Percentiles rank a stretch among this genome's conserved stretches.
Evolutionary conservation across 306 rosid genomes (phyloP).

Genomic region (Parietaria judaica): DNA sequence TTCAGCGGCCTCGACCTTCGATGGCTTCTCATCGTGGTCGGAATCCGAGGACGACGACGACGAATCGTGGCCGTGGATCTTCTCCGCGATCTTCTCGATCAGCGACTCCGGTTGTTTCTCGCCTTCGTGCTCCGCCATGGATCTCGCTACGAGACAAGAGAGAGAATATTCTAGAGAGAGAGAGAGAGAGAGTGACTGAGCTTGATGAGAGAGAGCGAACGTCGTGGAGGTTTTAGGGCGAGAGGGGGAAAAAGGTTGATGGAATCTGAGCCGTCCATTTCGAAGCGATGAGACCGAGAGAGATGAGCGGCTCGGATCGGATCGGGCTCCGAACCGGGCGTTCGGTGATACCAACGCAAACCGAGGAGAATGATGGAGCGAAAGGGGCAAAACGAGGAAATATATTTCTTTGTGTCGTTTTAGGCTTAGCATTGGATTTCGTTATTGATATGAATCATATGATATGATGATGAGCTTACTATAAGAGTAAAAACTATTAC

Average conservation of each 20-base stretch:
- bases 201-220: not conserved
- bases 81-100: slow-evolving; percentile 33
- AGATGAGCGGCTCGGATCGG: slow-evolving; percentile 7
- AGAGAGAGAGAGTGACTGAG: not conserved
- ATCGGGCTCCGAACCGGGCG: slow-evolving; percentile 12
- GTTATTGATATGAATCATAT: too few species aligned
- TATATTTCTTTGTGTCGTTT: not conserved
- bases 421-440: too few species aligned
- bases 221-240: slow-evolving; percentile 1
- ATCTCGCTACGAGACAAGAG: slow-evolving; percentile 8
- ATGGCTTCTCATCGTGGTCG: slow-evolving; percentile 29
- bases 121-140: slow-evolving; percentile 30
- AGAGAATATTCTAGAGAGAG: slow-evolving; percentile 5
- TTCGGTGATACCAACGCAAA: slow-evolving; percentile 19
- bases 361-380: slow-evolving; percentile 11
- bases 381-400: not conserved
- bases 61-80: slow-evolving; percentile 33
- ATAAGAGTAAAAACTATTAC: too few species aligned
- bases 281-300: slow-evolving; percentile 7
- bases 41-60: slow-evolving; percentile 38
- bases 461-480: too few species aligned
- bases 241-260: slow-evolving; percentile 11
- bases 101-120: slow-evolving; percentile 30
- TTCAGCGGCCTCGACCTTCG: slow-evolving; percentile 14
- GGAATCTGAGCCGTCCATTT: slow-evolving; percentile 23